These are phyloP conservation scores for Cryptococcus floricola DNA, from an alignment of 1,284 basidiomycete genomes.

Conservation along the genomic window DNA sequence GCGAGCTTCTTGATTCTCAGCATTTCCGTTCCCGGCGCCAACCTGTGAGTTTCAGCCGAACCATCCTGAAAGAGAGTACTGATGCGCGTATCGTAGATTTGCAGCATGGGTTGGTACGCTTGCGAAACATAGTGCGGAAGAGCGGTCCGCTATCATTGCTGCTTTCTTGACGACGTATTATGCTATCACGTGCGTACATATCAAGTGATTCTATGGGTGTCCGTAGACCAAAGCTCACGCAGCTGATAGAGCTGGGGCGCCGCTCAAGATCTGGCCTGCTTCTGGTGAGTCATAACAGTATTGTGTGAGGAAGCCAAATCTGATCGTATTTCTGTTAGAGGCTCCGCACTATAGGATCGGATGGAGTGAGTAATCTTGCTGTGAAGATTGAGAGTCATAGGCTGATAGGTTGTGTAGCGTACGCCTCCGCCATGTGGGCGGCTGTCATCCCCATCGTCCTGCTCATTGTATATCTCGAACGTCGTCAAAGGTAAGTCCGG, in stretches of 20 bases:
- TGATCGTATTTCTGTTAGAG: background rate
- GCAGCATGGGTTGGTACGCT: constrained; percentile 12
- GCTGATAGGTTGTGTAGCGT: background rate
- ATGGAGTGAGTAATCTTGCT: constrained; percentile 1
- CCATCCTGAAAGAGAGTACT: background rate
- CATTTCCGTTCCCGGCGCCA: constrained; percentile 2
- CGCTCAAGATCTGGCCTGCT: constrained; percentile 15
- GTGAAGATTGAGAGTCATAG: too few relatives aligned
- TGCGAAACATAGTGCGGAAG: constrained; percentile 14
- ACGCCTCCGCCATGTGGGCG: constrained; percentile 3
- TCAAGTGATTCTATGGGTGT: background rate
- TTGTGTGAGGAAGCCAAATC: background rate
- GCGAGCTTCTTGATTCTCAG: constrained; percentile 13
- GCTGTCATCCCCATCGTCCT: constrained; percentile 2
- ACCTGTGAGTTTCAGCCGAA: constrained; percentile 4
- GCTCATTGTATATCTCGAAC: constrained; percentile 3
- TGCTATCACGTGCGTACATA: constrained; percentile 4
- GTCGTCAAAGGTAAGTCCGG: constrained; percentile 6
- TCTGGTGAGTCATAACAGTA: too few relatives aligned
- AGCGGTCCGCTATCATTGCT: constrained; percentile 13
- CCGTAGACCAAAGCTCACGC: background rate
- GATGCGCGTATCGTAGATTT: background rate
- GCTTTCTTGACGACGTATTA: constrained; percentile 11
- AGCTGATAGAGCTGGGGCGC: constrained; percentile 9
- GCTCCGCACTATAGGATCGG: constrained; percentile 14